Conservation (phyloP, 2,329 filamentous ascomycete species). For the Cadophora sp. region DNA sequence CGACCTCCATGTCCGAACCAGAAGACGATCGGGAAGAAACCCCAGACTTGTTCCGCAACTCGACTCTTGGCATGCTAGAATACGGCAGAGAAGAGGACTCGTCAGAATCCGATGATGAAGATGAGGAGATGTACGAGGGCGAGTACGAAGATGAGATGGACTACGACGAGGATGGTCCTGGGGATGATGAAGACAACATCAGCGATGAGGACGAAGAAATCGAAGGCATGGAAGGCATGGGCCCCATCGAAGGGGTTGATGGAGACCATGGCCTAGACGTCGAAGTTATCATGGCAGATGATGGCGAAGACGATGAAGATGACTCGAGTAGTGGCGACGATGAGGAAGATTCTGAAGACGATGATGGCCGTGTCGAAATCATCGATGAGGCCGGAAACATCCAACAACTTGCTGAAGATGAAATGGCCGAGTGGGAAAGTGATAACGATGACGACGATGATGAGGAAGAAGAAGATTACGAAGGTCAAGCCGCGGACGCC, state of each 20-base stretch:
- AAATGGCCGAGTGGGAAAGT: constrained; percentile 66
- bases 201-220: constrained; percentile 88
- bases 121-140: constrained; percentile 92
- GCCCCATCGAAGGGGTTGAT: constrained; percentile 78
- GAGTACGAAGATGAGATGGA: constrained; percentile 85
- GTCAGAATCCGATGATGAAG: constrained; percentile 72
- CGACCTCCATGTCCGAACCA: constrained; percentile 87
- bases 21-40: constrained; percentile 92
- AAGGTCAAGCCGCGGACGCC: constrained; percentile 58
- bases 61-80: constrained; percentile 93
- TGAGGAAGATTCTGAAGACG: constrained; percentile 61
- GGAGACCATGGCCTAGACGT: constrained; percentile 66
- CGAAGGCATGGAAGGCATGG: constrained; percentile 84
- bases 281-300: constrained; percentile 81
- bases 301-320: constrained; percentile 66
- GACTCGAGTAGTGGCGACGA: constrained; percentile 64
- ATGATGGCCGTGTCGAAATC: constrained; percentile 57
- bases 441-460: constrained; percentile 63
- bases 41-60: constrained; percentile 95
- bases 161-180: constrained; percentile 46
- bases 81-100: constrained; percentile 81
- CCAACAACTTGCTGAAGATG: constrained; percentile 57
- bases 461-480: constrained; percentile 61
- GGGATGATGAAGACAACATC: constrained; percentile 83
- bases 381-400: constrained; percentile 68